A percentile compares a stretch with the other conserved stretches of the same genome.
Evolutionary conservation across 192 early-diverging fungal species (phyloP).

Genomic region (Podila verticillata): DNA sequence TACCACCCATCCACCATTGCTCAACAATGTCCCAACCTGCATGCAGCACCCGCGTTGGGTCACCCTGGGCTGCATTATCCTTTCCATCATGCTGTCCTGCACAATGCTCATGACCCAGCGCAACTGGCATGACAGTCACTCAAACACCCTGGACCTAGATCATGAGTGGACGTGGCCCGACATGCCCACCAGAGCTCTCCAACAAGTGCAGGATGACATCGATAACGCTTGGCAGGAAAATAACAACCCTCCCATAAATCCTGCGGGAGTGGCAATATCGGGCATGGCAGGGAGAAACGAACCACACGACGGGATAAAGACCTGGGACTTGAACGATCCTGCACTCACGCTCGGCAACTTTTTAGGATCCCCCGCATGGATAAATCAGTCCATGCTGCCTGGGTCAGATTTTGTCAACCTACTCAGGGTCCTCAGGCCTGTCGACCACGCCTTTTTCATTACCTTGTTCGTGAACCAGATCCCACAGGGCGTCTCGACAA

Average conservation of each 20-base stretch:
- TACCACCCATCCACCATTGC: background rate
- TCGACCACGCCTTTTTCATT: slow-evolving; percentile 28
- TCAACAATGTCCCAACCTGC: slow-evolving; percentile 2
- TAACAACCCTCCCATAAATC: background rate
- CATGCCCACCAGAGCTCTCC: slow-evolving; percentile 8
- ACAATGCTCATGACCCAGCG: slow-evolving; percentile 15
- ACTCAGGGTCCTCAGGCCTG: slow-evolving; percentile 9
- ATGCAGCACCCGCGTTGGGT: slow-evolving; percentile 21
- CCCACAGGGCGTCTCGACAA: background rate
- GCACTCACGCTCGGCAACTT: slow-evolving; percentile 8
- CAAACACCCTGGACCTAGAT: background rate
- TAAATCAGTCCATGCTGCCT: slow-evolving; percentile 12
- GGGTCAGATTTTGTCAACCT: slow-evolving; percentile 19
- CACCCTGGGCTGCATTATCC: slow-evolving; percentile 19
- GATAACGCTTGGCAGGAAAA: background rate
- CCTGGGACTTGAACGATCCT: slow-evolving; percentile 27
- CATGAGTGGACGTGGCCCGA: slow-evolving; percentile 18
- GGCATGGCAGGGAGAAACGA: background rate
- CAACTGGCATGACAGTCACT: background rate
- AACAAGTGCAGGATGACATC: slow-evolving; percentile 1
- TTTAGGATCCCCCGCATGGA: slow-evolving; percentile 13
- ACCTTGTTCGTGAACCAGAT: slow-evolving; percentile 19
- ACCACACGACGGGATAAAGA: background rate
- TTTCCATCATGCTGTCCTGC: slow-evolving; percentile 21
- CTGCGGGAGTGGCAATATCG: background rate